Evolutionary conservation across 805 yeast genomes (phyloP).

Genomic region (Sugiyamaella marilandica): DNA sequence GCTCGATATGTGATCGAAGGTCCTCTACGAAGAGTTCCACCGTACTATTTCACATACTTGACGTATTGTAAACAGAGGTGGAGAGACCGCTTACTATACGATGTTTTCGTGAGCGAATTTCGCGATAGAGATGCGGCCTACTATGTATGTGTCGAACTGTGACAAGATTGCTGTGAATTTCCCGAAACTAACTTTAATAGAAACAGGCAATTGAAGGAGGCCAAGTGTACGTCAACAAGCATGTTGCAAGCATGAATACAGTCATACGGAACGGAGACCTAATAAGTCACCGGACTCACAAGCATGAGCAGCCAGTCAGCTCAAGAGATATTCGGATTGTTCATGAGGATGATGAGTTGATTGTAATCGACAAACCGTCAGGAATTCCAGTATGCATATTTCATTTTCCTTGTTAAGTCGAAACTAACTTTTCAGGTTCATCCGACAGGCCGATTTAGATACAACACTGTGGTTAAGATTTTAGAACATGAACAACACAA

Average conservation of each 20-base stretch:
- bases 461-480: constrained; percentile 74
- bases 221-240: constrained; percentile 65
- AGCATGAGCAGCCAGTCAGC: constrained; percentile 89
- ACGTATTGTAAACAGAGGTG: constrained; percentile 90
- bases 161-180: not conserved
- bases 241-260: constrained; percentile 59
- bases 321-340: constrained; percentile 58
- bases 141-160: constrained; percentile 40
- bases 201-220: constrained; percentile 63
- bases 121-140: constrained; percentile 68
- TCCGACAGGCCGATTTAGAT: constrained; percentile 83
- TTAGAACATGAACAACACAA: constrained; percentile 65
- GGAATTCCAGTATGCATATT: constrained; percentile 73
- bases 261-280: constrained; percentile 77
- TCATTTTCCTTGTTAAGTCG: not conserved
- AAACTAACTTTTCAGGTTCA: constrained; percentile 38
- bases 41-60: constrained; percentile 83
- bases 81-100: constrained; percentile 77
- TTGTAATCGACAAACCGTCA: constrained; percentile 89
- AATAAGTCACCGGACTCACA: constrained; percentile 74
- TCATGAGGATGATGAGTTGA: constrained; percentile 67
- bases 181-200: constrained; percentile 5
- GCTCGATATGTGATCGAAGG: constrained; percentile 38
- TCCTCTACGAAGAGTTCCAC: constrained; percentile 62
- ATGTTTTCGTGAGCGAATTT: constrained; percentile 79